phyloP scores from a whole-genome alignment of 164 flowering plant genomes.

The Tetracentron sinense region DNA sequence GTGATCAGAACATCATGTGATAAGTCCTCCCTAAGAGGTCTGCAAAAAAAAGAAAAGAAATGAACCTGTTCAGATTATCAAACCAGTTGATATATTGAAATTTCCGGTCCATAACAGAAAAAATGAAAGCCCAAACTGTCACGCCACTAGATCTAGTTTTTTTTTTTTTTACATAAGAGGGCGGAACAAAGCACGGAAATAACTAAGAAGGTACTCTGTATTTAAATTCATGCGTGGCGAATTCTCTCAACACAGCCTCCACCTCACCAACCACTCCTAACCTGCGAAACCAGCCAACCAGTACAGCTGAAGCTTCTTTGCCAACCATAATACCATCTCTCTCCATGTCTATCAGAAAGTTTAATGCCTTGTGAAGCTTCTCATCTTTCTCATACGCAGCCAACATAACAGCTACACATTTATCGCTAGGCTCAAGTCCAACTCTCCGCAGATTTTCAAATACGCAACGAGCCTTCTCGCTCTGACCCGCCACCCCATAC shows the following conservation, averaged over 20 bases:
- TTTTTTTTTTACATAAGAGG: no score
- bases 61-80: no score
- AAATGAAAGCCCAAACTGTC: no score
- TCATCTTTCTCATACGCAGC: slow-evolving; percentile 64
- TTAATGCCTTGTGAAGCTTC: slow-evolving; percentile 54
- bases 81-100: no score
- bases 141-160: no score
- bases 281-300: slow-evolving; percentile 65
- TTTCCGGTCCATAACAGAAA: no score
- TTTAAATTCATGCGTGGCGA: slow-evolving; percentile 20
- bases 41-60: no score
- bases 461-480: slow-evolving; percentile 46
- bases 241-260: slow-evolving; percentile 60
- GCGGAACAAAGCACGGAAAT: not conserved
- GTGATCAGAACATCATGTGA: no score
- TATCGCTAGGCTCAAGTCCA: slow-evolving; percentile 69
- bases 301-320: slow-evolving; percentile 55
- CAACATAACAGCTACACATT: slow-evolving; percentile 64
- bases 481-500: slow-evolving; percentile 53
- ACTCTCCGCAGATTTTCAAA: slow-evolving; percentile 69
- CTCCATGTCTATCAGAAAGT: slow-evolving; percentile 61
- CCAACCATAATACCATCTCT: slow-evolving; percentile 55
- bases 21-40: no score
- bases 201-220: not conserved
- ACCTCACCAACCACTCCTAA: slow-evolving; percentile 77